A percentile compares a stretch with the other conserved stretches of the same genome.
These are phyloP conservation scores for Taphrina communis DNA, from an alignment of 1,139 yeast genomes.

Conservation along the genomic window DNA sequence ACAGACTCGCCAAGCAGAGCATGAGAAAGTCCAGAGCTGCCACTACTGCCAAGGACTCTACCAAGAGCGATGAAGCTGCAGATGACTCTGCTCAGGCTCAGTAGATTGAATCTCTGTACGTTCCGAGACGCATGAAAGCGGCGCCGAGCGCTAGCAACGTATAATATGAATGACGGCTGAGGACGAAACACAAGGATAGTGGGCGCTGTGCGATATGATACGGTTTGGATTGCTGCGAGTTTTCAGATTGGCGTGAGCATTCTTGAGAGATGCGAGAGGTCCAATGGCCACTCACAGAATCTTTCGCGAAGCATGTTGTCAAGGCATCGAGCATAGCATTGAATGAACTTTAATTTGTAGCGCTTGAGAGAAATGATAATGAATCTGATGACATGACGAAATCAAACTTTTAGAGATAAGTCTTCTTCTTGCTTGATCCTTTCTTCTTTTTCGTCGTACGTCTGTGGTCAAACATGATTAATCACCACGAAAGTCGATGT, in stretches of 20 bases:
- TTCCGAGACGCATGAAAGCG: too few species aligned
- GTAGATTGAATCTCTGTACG: too few species aligned
- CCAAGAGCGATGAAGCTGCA: neutral
- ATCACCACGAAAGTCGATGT: too few species aligned
- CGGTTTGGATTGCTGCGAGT: too few species aligned
- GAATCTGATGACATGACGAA: conserved; percentile 2
- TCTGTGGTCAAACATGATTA: too few species aligned
- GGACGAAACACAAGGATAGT: too few species aligned
- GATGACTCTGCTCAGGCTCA: neutral
- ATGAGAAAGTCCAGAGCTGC: conserved; percentile 16
- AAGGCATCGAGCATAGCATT: neutral
- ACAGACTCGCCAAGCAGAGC: conserved; percentile 37
- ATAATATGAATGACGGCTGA: too few species aligned
- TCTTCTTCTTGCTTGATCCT: too few species aligned
- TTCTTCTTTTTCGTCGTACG: too few species aligned
- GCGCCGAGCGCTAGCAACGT: too few species aligned
- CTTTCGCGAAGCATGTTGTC: neutral
- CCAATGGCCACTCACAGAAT: neutral
- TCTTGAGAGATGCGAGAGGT: neutral
- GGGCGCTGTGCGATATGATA: too few species aligned
- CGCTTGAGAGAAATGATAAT: neutral
- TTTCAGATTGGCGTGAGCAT: neutral
- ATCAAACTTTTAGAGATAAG: too few species aligned
- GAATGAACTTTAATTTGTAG: neutral
- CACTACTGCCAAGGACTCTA: conserved; percentile 4